phyloP scores from a whole-genome alignment of 257 asterid species.

The Ilex aquifolium region DNA sequence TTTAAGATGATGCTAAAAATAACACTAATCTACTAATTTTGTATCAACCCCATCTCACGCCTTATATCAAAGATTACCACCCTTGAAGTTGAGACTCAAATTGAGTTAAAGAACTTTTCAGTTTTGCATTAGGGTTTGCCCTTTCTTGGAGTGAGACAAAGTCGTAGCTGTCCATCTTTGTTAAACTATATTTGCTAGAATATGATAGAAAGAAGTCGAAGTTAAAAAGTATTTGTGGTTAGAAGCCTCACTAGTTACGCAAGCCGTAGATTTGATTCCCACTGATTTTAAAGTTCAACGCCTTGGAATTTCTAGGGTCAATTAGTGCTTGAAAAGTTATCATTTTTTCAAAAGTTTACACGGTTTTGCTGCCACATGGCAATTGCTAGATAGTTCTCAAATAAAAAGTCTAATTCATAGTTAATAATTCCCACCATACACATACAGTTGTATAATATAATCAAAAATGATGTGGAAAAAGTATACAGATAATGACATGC shows the following conservation, averaged over 20 bases:
- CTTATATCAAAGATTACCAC: too few species aligned
- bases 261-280: slow-evolving; percentile 11
- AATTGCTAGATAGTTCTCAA: background rate
- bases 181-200: background rate
- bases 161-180: slow-evolving; percentile 10
- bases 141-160: background rate
- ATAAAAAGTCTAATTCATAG: background rate
- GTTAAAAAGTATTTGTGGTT: background rate
- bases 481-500: too few species aligned
- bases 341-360: background rate
- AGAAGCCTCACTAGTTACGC: slow-evolving; percentile 3
- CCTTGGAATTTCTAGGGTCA: background rate
- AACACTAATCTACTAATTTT: too few species aligned
- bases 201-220: background rate
- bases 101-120: background rate
- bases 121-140: slow-evolving; percentile 6
- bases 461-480: too few species aligned
- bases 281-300: slow-evolving; percentile 6
- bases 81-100: too few species aligned
- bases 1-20: too few species aligned
- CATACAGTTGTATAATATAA: too few species aligned
- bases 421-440: too few species aligned
- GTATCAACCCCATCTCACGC: too few species aligned
- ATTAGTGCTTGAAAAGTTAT: background rate
- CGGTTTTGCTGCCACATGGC: background rate